Evolutionary conservation across 2,329 filamentous ascomycete genomes (phyloP).

Genomic region (Colletotrichum graminicola): DNA sequence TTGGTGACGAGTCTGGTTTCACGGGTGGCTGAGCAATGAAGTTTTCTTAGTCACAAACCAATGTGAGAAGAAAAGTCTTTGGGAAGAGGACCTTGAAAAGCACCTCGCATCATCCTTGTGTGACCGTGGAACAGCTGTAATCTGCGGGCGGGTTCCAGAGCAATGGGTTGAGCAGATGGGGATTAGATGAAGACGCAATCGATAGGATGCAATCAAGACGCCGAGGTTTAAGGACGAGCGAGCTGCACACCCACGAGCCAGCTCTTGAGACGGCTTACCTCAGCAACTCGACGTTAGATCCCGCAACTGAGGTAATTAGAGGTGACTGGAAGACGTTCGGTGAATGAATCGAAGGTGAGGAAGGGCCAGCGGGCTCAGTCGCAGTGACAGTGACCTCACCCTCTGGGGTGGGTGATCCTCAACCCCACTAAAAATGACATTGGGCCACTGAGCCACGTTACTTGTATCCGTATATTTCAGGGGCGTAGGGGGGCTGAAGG

Average conservation of each 20-base stretch:
- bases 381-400: too few species aligned
- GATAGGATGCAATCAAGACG: constrained; percentile 18
- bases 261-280: constrained; percentile 14
- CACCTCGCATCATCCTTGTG: constrained; percentile 27
- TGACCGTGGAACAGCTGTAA: not conserved
- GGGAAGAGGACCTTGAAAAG: not conserved
- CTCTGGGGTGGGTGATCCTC: not conserved
- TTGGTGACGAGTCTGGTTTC: not conserved
- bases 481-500: constrained; percentile 18
- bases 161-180: not conserved
- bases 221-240: constrained; percentile 30
- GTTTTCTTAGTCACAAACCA: constrained; percentile 28
- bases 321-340: not conserved
- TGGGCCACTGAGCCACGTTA: constrained; percentile 2
- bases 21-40: not conserved
- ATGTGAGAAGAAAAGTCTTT: not conserved
- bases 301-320: not conserved
- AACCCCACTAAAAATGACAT: constrained; percentile 9
- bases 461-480: constrained; percentile 6
- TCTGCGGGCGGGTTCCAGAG: not conserved
- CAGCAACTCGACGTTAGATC: constrained; percentile 2
- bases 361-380: too few species aligned
- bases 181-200: constrained; percentile 28
- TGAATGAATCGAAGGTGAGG: too few species aligned
- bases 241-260: not conserved